Evolutionary conservation across 768 basidiomycete genomes (phyloP).

Genomic region (Clathrus columnatus): DNA sequence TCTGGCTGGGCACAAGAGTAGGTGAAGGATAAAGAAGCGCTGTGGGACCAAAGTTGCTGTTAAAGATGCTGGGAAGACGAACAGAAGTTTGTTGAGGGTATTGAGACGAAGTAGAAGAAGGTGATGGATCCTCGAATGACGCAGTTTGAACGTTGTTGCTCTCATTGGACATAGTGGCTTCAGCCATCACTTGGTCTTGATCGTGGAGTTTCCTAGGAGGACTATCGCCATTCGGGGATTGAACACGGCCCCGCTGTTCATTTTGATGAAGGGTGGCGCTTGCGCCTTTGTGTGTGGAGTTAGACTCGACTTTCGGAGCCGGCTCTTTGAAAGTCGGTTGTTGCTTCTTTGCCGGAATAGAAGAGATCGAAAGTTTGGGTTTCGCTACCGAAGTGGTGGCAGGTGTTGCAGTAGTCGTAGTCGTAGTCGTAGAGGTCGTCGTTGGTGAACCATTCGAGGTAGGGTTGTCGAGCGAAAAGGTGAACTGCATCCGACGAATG

Average conservation of each 20-base stretch:
- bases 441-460: slow-evolving; percentile 11
- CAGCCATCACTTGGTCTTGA: slow-evolving; percentile 28
- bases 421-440: slow-evolving; percentile 32
- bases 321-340: slow-evolving; percentile 53
- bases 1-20: slow-evolving; percentile 57
- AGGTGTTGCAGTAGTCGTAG: slow-evolving; percentile 14
- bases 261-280: slow-evolving; percentile 1
- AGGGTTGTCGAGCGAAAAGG: slow-evolving; percentile 75
- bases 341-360: slow-evolving; percentile 46
- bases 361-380: slow-evolving; percentile 5
- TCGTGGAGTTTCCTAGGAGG: slow-evolving; percentile 12
- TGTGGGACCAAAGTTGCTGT: slow-evolving; percentile 66
- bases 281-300: slow-evolving; percentile 1
- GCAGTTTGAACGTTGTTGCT: slow-evolving; percentile 2
- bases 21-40: slow-evolving; percentile 64
- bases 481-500: slow-evolving; percentile 86
- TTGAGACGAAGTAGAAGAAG: background rate
- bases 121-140: slow-evolving; percentile 15
- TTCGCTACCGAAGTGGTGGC: background rate
- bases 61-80: slow-evolving; percentile 68
- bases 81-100: slow-evolving; percentile 27
- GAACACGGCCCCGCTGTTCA: slow-evolving; percentile 13
- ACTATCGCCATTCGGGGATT: slow-evolving; percentile 11
- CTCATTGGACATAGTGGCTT: slow-evolving; percentile 16
- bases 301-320: slow-evolving; percentile 9